Evolutionary conservation across 2,329 filamentous ascomycete genomes (phyloP).

Genomic region (Neospermospora avenae): DNA sequence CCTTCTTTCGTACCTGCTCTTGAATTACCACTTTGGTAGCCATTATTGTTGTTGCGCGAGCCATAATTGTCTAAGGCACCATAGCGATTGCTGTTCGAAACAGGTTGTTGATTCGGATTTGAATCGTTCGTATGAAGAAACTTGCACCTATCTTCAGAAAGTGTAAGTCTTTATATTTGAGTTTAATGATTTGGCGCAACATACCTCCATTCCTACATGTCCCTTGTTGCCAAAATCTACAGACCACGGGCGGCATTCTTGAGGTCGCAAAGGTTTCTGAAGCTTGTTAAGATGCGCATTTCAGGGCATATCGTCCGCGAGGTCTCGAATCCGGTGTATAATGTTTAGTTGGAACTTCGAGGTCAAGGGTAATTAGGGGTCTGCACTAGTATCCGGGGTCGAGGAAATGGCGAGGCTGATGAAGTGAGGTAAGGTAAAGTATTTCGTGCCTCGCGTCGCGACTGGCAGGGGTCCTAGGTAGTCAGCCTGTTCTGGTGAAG

Average conservation of each 20-base stretch:
- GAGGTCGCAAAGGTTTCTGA: neutral
- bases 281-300: neutral
- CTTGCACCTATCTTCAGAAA: constrained; percentile 51
- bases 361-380: neutral
- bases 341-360: neutral
- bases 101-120: constrained; percentile 29
- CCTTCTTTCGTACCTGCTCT: constrained; percentile 5
- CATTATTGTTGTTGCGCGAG: constrained; percentile 16
- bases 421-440: too few species aligned
- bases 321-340: neutral
- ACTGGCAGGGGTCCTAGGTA: too few species aligned
- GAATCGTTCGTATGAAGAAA: constrained; percentile 53
- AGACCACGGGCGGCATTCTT: constrained; percentile 35
- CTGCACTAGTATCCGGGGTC: neutral
- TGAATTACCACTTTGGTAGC: constrained; percentile 22
- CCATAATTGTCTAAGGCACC: constrained; percentile 28
- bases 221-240: constrained; percentile 63
- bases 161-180: constrained; percentile 12
- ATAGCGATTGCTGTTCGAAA: constrained; percentile 37
- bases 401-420: neutral
- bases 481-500: too few species aligned
- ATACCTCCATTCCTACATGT: constrained; percentile 51
- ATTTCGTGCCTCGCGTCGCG: too few species aligned
- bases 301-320: neutral
- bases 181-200: neutral